Evolutionary conservation across 345 rosid species (phyloP).

Genomic region (Gossypium thurberi): DNA sequence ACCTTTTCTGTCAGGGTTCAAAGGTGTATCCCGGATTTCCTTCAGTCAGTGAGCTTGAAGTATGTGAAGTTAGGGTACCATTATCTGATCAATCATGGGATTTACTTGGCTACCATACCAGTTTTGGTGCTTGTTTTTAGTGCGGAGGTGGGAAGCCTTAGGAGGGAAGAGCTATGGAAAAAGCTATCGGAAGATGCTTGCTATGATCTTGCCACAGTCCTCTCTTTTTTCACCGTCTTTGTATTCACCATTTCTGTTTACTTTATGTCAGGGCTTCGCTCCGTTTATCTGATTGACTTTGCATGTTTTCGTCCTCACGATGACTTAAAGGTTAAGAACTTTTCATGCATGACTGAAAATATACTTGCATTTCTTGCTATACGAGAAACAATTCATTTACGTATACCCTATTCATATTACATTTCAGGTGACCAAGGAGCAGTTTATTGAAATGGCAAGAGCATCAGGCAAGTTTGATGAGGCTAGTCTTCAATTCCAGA

Average conservation of each 20-base stretch:
- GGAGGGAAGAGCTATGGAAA: constrained; percentile 76
- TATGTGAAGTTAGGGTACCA: constrained; percentile 90
- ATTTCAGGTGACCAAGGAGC: constrained; percentile 61
- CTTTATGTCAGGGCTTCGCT: constrained; percentile 76
- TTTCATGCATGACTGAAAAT: not conserved
- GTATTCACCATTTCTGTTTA: constrained; percentile 67
- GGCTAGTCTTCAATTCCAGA: constrained; percentile 50
- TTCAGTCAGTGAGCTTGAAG: constrained; percentile 85
- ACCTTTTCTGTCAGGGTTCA: constrained; percentile 86
- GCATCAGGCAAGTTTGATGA: constrained; percentile 63
- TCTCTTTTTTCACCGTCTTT: constrained; percentile 53
- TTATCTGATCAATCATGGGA: constrained; percentile 79
- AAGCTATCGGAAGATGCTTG: constrained; percentile 70
- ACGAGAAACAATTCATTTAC: not conserved
- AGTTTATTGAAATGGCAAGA: constrained; percentile 52
- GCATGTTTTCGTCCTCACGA: constrained; percentile 71
- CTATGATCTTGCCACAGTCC: constrained; percentile 68
- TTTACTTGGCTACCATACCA: constrained; percentile 83
- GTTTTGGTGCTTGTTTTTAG: constrained; percentile 67
- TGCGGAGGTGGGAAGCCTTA: constrained; percentile 80
- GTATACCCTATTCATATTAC: not conserved
- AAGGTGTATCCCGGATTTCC: constrained; percentile 82
- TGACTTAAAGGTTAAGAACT: constrained; percentile 60
- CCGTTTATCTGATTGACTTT: constrained; percentile 77
- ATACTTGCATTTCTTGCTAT: not conserved